phyloP scores from a whole-genome alignment of 179 eudicot genomes.

The Actinidia arguta region DNA sequence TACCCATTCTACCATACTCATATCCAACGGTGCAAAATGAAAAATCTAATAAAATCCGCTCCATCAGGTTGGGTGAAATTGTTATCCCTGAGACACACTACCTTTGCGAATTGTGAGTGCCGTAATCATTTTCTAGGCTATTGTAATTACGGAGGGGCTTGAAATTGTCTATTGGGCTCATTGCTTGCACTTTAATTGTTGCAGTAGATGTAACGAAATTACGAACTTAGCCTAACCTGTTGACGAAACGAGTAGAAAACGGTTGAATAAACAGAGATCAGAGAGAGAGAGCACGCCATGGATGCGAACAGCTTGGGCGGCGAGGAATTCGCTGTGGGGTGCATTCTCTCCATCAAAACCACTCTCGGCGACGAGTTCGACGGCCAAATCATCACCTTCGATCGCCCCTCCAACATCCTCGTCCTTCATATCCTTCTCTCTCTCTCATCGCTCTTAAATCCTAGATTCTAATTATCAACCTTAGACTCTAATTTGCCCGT shows the following conservation, averaged over 20 bases:
- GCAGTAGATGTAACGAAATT: no score
- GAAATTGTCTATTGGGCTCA: no score
- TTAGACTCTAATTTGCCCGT: background rate
- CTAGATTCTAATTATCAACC: background rate
- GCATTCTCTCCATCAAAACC: slow-evolving; percentile 81
- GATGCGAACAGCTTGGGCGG: slow-evolving; percentile 27
- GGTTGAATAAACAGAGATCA: background rate
- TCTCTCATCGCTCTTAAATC: background rate
- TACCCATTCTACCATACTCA: no score
- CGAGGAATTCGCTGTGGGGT: slow-evolving; percentile 78
- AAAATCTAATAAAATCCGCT: no score
- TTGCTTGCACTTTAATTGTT: no score
- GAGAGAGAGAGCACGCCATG: slow-evolving; percentile 2
- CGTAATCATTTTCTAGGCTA: no score
- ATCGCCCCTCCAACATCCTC: slow-evolving; percentile 79
- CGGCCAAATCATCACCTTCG: slow-evolving; percentile 82
- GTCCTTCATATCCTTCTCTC: slow-evolving; percentile 89
- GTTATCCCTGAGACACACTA: no score
- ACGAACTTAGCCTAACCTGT: no score
- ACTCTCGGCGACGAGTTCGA: slow-evolving; percentile 90
- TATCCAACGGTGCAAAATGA: no score
- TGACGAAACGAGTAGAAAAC: background rate
- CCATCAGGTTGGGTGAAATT: no score
- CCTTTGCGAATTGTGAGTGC: no score
- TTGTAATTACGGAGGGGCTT: no score